Evolutionary conservation across 2,329 filamentous ascomycete genomes (phyloP).

Genomic region (Madurella fahalii): DNA sequence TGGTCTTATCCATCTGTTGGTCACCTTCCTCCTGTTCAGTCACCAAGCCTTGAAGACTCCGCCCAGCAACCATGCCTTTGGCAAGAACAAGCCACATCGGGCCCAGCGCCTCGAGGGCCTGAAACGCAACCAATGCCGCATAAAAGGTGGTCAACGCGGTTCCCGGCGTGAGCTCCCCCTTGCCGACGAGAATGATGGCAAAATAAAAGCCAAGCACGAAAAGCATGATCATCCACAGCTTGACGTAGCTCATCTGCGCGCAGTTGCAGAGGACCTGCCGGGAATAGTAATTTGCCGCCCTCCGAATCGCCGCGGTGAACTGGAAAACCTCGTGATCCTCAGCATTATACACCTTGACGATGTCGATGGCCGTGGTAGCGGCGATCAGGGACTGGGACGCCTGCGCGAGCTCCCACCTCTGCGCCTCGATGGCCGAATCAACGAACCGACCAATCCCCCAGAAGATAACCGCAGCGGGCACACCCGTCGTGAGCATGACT

Average conservation of each 20-base stretch:
- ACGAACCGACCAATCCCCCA: slow-evolving; percentile 57
- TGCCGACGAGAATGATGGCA: slow-evolving; percentile 64
- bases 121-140: slow-evolving; percentile 69
- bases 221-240: slow-evolving; percentile 69
- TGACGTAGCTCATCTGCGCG: slow-evolving; percentile 67
- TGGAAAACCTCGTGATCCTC: slow-evolving; percentile 63
- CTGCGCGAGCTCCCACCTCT: slow-evolving; percentile 62
- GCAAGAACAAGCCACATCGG: slow-evolving; percentile 73
- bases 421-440: slow-evolving; percentile 61
- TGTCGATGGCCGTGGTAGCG: slow-evolving; percentile 70
- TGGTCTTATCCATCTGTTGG: slow-evolving; percentile 18
- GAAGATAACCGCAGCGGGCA: slow-evolving; percentile 60
- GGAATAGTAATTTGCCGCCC: slow-evolving; percentile 60
- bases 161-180: slow-evolving; percentile 55
- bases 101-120: slow-evolving; percentile 68
- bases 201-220: slow-evolving; percentile 93
- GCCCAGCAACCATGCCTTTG: slow-evolving; percentile 73
- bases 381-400: slow-evolving; percentile 70
- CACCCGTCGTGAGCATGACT: slow-evolving; percentile 69
- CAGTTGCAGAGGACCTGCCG: slow-evolving; percentile 66
- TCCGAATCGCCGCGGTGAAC: slow-evolving; percentile 56
- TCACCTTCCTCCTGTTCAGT: slow-evolving; percentile 28
- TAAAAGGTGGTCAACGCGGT: slow-evolving; percentile 82
- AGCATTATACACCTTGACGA: slow-evolving; percentile 82
- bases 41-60: slow-evolving; percentile 52